Evolutionary conservation across 192 early-diverging fungal species (phyloP).

Genomic region (Umbelopsis sp.): DNA sequence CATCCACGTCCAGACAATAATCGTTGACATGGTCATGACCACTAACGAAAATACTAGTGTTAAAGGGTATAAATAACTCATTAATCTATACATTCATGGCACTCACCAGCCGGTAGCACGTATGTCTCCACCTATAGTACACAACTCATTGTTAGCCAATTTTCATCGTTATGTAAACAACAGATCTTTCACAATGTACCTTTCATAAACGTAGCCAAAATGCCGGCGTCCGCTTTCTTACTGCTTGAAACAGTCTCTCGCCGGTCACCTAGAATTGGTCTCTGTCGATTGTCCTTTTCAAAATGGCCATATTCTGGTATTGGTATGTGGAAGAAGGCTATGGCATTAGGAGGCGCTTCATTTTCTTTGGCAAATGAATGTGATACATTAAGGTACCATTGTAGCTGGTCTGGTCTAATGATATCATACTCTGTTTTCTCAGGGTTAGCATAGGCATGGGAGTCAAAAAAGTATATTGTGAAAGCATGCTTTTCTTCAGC

Average conservation of each 20-base stretch:
- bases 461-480: conserved; percentile 48
- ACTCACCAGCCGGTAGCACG: conserved; percentile 12
- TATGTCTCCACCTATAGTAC: conserved; percentile 28
- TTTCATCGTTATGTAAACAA: neutral
- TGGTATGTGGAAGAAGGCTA: conserved; percentile 51
- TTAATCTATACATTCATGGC: too few relatives aligned
- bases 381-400: conserved; percentile 44
- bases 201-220: conserved; percentile 16
- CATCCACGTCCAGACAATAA: conserved; percentile 41
- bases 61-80: neutral
- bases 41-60: neutral
- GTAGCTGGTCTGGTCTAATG: conserved; percentile 46
- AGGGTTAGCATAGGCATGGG: conserved; percentile 37
- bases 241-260: conserved; percentile 24
- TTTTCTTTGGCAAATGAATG: conserved; percentile 24
- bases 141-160: too few relatives aligned
- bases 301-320: conserved; percentile 16
- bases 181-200: conserved; percentile 5
- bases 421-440: conserved; percentile 39
- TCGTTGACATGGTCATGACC: conserved; percentile 35
- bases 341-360: conserved; percentile 34
- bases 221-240: conserved; percentile 10
- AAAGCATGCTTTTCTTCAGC: conserved; percentile 22
- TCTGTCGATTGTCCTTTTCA: neutral
- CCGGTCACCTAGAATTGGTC: conserved; percentile 18